phyloP scores from a whole-genome alignment of 768 basidiomycete species.

The Cyathus striatus region DNA sequence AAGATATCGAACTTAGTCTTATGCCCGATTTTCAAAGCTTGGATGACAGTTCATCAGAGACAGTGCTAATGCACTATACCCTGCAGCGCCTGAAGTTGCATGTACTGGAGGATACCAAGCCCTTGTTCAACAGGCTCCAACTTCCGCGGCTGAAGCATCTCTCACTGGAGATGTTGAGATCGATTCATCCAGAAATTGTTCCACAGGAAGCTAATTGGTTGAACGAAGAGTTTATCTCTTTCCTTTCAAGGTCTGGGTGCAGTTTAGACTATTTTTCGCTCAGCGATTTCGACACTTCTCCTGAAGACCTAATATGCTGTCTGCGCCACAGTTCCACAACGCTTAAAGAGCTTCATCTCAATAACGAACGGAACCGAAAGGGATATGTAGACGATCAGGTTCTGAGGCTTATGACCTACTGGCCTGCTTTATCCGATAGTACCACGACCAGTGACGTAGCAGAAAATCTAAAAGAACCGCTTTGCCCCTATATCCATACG shows the following conservation, averaged over 20 bases:
- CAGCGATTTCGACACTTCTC: slow-evolving; percentile 10
- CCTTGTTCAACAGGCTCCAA: slow-evolving; percentile 14
- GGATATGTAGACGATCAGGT: slow-evolving; percentile 13
- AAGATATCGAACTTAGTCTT: slow-evolving; percentile 9
- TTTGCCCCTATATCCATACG: slow-evolving; percentile 14
- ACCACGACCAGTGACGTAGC: background rate
- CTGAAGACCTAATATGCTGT: slow-evolving; percentile 7
- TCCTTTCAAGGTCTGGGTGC: slow-evolving; percentile 17
- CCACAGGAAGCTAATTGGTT: slow-evolving; percentile 12
- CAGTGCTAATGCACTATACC: slow-evolving; percentile 12
- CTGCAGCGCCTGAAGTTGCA: slow-evolving; percentile 14
- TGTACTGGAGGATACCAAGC: slow-evolving; percentile 13
- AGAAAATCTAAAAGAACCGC: background rate
- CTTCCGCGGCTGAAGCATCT: slow-evolving; percentile 17
- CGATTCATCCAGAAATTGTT: slow-evolving; percentile 7
- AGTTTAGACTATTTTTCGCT: slow-evolving; percentile 8
- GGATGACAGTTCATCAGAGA: too few relatives aligned
- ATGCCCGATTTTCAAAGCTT: too few relatives aligned
- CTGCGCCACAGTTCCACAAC: slow-evolving; percentile 9
- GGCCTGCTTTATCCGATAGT: too few relatives aligned
- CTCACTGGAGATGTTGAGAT: slow-evolving; percentile 9
- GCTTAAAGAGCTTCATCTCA: slow-evolving; percentile 10
- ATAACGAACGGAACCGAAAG: slow-evolving; percentile 9
- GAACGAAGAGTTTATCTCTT: slow-evolving; percentile 14
- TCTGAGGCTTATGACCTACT: slow-evolving; percentile 9